phyloP scores from a whole-genome alignment of 352 stramenopile species.

The Globisporangium abappressorium region DNA sequence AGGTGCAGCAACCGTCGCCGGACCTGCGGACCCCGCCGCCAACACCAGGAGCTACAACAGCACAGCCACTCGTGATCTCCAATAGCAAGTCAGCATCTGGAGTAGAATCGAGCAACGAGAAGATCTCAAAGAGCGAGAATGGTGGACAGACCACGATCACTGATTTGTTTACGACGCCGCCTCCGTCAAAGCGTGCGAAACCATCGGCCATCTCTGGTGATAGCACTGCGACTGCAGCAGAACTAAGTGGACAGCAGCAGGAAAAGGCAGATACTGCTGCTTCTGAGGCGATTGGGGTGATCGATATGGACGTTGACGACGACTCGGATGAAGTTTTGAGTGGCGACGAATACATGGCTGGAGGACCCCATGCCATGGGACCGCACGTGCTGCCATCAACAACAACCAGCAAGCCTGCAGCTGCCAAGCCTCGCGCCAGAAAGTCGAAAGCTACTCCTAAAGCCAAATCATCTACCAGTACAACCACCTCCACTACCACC shows the following conservation, averaged over 20 bases:
- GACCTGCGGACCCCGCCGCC: neutral
- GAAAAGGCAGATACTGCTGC: neutral
- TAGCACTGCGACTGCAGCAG: neutral
- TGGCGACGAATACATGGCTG: constrained; percentile 5
- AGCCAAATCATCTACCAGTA: neutral
- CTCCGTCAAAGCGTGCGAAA: constrained; percentile 14
- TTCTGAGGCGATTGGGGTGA: neutral
- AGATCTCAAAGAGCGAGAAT: neutral
- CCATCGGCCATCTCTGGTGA: neutral
- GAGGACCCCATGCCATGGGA: constrained; percentile 6
- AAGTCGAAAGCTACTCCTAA: neutral
- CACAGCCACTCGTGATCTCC: neutral
- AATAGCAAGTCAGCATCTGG: neutral
- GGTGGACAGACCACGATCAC: neutral
- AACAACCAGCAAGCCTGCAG: neutral
- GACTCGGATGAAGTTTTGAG: constrained; percentile 14
- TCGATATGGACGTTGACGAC: neutral
- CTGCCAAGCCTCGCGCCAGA: neutral
- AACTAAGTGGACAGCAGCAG: constrained; percentile 2
- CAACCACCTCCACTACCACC: neutral
- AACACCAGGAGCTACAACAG: neutral
- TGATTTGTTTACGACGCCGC: constrained; percentile 19
- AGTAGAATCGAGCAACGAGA: neutral
- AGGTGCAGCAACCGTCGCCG: neutral
- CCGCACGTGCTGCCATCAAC: neutral